Percentiles rank a stretch among this genome's conserved stretches.
Conservation (phyloP, 1,284 basidiomycete species). For the Ceratobasidium sp. region DNA sequence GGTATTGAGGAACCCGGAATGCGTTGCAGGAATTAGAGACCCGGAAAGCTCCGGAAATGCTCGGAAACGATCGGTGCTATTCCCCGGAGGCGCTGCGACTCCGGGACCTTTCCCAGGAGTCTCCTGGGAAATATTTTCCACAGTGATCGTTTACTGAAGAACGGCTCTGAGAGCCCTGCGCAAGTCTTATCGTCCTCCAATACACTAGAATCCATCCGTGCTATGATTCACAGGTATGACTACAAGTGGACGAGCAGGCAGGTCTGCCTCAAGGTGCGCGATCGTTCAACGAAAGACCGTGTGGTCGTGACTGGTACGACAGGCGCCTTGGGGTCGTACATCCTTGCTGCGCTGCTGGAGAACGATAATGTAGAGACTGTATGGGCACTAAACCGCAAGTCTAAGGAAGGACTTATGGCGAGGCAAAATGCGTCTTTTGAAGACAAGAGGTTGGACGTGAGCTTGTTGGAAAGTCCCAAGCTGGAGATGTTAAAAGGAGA, state of each 20-base stretch:
- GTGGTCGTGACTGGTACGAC: constrained; percentile 55
- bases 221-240: constrained; percentile 16
- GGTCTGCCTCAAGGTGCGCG: too few relatives aligned
- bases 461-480: constrained; percentile 29
- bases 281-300: neutral
- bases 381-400: constrained; percentile 44
- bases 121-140: too few relatives aligned
- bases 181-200: too few relatives aligned
- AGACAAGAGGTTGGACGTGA: constrained; percentile 29
- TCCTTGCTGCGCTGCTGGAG: constrained; percentile 50
- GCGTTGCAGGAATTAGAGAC: too few relatives aligned
- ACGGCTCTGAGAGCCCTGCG: too few relatives aligned
- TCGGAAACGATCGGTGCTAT: too few relatives aligned
- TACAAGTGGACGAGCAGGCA: neutral
- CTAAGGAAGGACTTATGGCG: neutral
- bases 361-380: constrained; percentile 30
- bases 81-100: too few relatives aligned
- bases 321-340: constrained; percentile 52
- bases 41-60: too few relatives aligned
- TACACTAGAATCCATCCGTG: neutral
- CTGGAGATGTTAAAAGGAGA: constrained; percentile 49
- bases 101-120: too few relatives aligned
- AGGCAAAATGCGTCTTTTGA: constrained; percentile 36
- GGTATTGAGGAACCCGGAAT: too few relatives aligned
- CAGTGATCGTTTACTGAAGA: too few relatives aligned